phyloP scores from a whole-genome alignment of 179 eudicot genomes.

The Gypsophila paniculata region DNA sequence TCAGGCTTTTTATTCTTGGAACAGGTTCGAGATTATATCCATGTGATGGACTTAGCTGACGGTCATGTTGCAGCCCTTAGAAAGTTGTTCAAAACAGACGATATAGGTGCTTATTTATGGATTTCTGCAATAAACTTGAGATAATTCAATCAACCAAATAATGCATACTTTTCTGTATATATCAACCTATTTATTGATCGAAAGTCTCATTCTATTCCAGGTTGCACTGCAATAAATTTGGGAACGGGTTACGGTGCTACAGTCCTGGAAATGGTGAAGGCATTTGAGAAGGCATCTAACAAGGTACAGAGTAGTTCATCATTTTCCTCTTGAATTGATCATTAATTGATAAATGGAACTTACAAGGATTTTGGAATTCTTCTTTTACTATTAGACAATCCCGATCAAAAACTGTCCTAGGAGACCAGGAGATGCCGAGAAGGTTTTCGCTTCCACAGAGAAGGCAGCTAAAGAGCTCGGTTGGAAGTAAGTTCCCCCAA shows the following conservation, averaged over 20 bases:
- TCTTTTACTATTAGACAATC: conserved; percentile 46
- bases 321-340: not conserved
- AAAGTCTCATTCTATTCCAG: conserved; percentile 25
- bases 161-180: not conserved
- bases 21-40: conserved; percentile 88
- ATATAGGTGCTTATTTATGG: conserved; percentile 40
- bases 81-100: conserved; percentile 48
- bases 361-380: not conserved
- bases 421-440: conserved; percentile 84
- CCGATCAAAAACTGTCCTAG: conserved; percentile 71
- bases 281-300: conserved; percentile 80
- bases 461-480: conserved; percentile 83
- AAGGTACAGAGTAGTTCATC: conserved; percentile 38
- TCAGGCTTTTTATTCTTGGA: not conserved
- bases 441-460: conserved; percentile 70
- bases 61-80: conserved; percentile 87
- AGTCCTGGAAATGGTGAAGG: conserved; percentile 84
- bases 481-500: conserved; percentile 66
- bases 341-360: no score
- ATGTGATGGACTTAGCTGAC: conserved; percentile 91
- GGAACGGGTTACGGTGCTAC: conserved; percentile 87
- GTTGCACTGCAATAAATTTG: conserved; percentile 75
- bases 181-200: not conserved
- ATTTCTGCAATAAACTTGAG: not conserved
- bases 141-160: not conserved